Evolutionary conservation across 345 rosid species (phyloP).

Genomic region (Euphorbia pulcherrima): DNA sequence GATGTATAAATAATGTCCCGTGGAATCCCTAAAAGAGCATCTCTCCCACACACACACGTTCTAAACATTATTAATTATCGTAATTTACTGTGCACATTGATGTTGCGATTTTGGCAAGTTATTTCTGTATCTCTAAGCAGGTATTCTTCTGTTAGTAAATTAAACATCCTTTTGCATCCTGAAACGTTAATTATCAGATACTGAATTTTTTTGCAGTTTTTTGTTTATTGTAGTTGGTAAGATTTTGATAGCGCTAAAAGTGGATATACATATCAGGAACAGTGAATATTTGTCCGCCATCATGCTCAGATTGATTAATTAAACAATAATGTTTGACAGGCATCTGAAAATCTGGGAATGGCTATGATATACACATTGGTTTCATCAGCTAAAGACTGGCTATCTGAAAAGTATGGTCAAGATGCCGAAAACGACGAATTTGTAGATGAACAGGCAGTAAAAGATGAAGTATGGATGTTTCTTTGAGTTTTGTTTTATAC

Average conservation of each 20-base stretch:
- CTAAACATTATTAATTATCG: background rate
- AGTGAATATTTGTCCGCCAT: background rate
- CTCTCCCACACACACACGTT: background rate
- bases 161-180: background rate
- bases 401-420: constrained; percentile 70
- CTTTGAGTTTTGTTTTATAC: constrained; percentile 7
- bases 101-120: background rate
- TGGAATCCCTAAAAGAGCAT: background rate
- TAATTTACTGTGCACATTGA: background rate
- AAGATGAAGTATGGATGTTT: constrained; percentile 66
- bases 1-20: background rate
- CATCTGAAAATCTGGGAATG: constrained; percentile 93
- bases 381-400: constrained; percentile 88
- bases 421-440: constrained; percentile 38
- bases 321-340: constrained; percentile 41
- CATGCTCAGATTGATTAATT: constrained; percentile 14
- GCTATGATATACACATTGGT: constrained; percentile 91
- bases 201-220: no score
- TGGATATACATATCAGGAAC: constrained; percentile 6
- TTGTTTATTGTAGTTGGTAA: constrained; percentile 6
- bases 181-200: background rate
- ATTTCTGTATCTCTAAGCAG: background rate
- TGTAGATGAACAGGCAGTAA: constrained; percentile 54
- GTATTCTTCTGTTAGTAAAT: background rate
- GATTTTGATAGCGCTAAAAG: background rate